Percentiles rank a stretch among this genome's conserved stretches.
phyloP scores from a whole-genome alignment of 2,329 filamentous ascomycete species.

The Colletotrichum tabaci region DNA sequence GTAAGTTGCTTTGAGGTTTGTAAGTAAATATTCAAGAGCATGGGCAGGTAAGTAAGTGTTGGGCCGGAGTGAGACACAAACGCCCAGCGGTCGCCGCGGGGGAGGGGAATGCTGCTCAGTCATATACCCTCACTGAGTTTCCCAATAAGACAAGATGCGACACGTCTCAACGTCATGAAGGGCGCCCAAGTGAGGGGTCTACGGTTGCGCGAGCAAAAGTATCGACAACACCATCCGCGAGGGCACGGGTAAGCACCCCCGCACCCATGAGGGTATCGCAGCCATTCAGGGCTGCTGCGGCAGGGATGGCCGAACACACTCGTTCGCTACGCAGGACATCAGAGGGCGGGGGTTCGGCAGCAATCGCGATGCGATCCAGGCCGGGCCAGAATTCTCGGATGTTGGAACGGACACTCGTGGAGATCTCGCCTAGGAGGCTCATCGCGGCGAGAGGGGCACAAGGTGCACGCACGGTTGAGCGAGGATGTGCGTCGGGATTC shows the following conservation, averaged over 20 bases:
- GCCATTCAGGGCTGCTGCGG: background rate
- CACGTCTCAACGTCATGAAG: background rate
- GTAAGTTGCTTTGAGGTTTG: background rate
- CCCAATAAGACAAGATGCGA: background rate
- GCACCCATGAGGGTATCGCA: constrained; percentile 9
- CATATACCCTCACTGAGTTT: constrained; percentile 24
- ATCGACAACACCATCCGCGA: constrained; percentile 24
- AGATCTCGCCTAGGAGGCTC: background rate
- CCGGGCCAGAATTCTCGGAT: background rate
- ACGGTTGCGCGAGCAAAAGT: constrained; percentile 14
- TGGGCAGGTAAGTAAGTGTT: background rate
- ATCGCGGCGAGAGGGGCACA: background rate
- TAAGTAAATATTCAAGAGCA: no score
- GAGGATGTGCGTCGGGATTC: background rate
- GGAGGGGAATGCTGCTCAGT: background rate
- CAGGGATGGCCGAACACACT: constrained; percentile 20
- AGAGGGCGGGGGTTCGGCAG: constrained; percentile 19
- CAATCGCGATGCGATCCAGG: constrained; percentile 1
- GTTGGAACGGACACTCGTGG: background rate
- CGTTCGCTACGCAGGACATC: background rate
- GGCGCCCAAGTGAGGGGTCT: constrained; percentile 21
- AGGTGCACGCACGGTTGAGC: background rate
- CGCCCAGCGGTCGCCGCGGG: no score
- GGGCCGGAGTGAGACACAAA: no score
- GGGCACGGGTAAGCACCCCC: constrained; percentile 29